A percentile compares a stretch with the other conserved stretches of the same genome.
phyloP scores from a whole-genome alignment of 345 rosid genomes.

The Rhizophora mangle region DNA sequence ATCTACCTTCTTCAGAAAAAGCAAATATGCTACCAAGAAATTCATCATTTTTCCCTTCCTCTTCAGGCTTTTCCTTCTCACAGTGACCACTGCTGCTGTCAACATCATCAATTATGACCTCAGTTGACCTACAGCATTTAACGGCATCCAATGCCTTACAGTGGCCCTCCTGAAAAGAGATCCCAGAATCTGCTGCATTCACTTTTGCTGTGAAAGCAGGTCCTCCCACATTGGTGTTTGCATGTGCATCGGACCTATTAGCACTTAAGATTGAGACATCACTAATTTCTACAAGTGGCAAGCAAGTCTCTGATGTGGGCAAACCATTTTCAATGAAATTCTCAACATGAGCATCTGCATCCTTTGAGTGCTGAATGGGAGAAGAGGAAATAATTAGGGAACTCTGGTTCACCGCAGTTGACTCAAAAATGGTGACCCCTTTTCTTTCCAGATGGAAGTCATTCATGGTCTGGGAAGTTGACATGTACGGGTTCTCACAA shows the following conservation, averaged over 20 bases:
- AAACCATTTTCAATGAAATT: slow-evolving; percentile 27
- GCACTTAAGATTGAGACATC: slow-evolving; percentile 9
- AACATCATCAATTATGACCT: slow-evolving; percentile 13
- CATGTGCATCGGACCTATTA: not conserved
- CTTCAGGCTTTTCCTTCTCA: slow-evolving; percentile 21
- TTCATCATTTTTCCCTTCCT: slow-evolving; percentile 26
- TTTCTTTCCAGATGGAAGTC: slow-evolving; percentile 45
- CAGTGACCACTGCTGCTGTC: slow-evolving; percentile 17
- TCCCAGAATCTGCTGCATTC: not conserved
- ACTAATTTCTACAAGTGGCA: slow-evolving; percentile 21
- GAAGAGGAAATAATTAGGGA: slow-evolving; percentile 25
- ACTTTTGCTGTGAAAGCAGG: slow-evolving; percentile 2
- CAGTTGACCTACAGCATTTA: slow-evolving; percentile 10
- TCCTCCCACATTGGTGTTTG: not conserved
- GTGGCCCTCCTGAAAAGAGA: slow-evolving; percentile 18
- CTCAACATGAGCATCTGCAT: slow-evolving; percentile 11
- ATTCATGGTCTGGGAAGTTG: slow-evolving; percentile 41
- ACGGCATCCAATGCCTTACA: slow-evolving; percentile 11
- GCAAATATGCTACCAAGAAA: slow-evolving; percentile 24
- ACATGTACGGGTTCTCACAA: slow-evolving; percentile 40
- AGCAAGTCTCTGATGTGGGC: slow-evolving; percentile 15
- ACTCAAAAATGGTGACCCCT: slow-evolving; percentile 33
- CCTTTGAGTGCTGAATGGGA: slow-evolving; percentile 18
- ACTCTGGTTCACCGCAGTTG: slow-evolving; percentile 24
- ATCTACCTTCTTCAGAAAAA: slow-evolving; percentile 21